Evolutionary conservation across 2,329 filamentous ascomycete genomes (phyloP), one percentile per base, ranked within the genome.

Genomic region (Seiridium cupressi): DNA sequence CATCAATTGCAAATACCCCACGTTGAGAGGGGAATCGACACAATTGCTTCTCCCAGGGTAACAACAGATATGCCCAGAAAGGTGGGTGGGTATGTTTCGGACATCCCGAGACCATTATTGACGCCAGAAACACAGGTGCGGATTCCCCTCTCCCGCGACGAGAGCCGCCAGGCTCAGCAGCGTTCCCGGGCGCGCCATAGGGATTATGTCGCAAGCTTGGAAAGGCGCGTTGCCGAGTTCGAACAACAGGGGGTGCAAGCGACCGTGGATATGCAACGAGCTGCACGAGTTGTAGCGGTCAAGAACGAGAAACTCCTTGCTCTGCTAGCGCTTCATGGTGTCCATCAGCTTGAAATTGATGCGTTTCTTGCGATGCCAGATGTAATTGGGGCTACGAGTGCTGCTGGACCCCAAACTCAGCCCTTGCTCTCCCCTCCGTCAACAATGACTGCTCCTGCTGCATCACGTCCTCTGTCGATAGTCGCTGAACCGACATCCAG

Each of bases 181-280:
- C 79, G 79, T 42, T 82, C 79, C 13, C 77, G 83, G 42, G 81
- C 79, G 35, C 80, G 82, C 44, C 79, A 77, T 38, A 79, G 79
- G 61, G 81, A 82, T 62, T 79, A 81, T 60, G 71, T 84, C 59
- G 76, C 79, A 55, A 74, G 74, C 11, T 72, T 86, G 61, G 79
- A 83, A 66, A 71, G 67, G 31, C 76, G 76, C 48, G 62, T 85
- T 40, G 74, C 74, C 26, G 78, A 79, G 35, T 80, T 79, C 66
- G 80, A 84, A 71, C 71, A 70, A n/a, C 74, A 70, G 4, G 82
- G 79, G 31, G 75, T 80, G 13, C 74, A 78, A 58, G 83, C 83
- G 4, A 81, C 80, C 3, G 65, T 79, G 9, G 79, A 82, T 66
- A 82, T 86, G 78, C 84, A 86, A 68, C 75, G 74, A 35, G 80